These are phyloP conservation scores for Tolypocladium ophioglossoides DNA, from an alignment of 2,329 filamentous ascomycete genomes.

Conservation along the genomic window DNA sequence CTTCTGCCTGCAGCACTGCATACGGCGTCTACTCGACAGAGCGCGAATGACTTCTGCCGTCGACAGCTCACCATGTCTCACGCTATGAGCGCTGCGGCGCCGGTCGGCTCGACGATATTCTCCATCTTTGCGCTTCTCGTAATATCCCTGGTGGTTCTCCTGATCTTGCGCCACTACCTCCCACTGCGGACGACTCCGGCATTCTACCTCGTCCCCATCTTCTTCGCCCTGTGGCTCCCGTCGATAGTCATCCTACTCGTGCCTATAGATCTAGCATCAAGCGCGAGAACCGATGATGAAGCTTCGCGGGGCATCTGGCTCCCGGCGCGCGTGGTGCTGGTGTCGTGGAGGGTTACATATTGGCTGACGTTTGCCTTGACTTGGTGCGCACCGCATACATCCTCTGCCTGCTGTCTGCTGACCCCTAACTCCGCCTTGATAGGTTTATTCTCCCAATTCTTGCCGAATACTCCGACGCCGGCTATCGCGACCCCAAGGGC, in stretches of 20 bases:
- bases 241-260: slow-evolving; percentile 86
- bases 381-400: slow-evolving; percentile 48
- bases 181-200: slow-evolving; percentile 83
- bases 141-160: slow-evolving; percentile 66
- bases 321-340: slow-evolving; percentile 63
- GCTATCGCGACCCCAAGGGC: slow-evolving; percentile 76
- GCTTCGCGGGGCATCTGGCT: slow-evolving; percentile 78
- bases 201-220: slow-evolving; percentile 84
- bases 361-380: slow-evolving; percentile 95
- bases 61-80: slow-evolving; percentile 36
- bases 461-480: slow-evolving; percentile 89
- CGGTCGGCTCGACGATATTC: slow-evolving; percentile 73
- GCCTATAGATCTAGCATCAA: slow-evolving; percentile 90
- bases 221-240: slow-evolving; percentile 89
- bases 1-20: background rate
- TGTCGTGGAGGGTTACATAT: slow-evolving; percentile 91
- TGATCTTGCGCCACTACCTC: slow-evolving; percentile 82
- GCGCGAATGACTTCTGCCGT: slow-evolving; percentile 17
- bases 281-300: slow-evolving; percentile 60
- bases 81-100: slow-evolving; percentile 42
- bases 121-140: slow-evolving; percentile 59
- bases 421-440: background rate
- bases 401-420: background rate
- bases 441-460: slow-evolving; percentile 88
- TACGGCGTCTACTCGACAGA: background rate